Conservation (phyloP, 345 rosid genomes). For the Boechera retrofracta region DNA sequence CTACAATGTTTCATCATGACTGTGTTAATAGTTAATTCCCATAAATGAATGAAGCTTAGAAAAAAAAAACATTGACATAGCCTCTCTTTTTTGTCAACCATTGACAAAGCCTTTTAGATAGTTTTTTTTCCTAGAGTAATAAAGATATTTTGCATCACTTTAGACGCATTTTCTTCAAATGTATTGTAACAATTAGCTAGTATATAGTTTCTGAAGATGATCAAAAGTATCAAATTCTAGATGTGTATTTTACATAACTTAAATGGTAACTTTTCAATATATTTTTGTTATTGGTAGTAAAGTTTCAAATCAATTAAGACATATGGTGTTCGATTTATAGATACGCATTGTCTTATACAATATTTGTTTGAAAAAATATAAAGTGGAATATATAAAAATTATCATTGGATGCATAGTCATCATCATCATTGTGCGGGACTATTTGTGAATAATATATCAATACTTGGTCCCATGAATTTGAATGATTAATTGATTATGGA, state of each 20-base stretch:
- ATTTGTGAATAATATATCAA: background rate
- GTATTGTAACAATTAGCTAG: background rate
- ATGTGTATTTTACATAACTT: background rate
- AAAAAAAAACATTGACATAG: background rate
- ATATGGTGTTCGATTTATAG: background rate
- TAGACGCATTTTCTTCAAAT: background rate
- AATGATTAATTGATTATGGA: slow-evolving; percentile 7
- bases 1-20: background rate
- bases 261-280: background rate
- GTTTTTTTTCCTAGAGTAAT: background rate
- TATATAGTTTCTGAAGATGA: background rate
- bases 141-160: background rate
- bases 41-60: background rate
- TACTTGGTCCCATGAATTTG: slow-evolving; percentile 28
- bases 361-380: background rate
- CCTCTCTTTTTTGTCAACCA: slow-evolving; percentile 6
- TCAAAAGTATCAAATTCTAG: background rate
- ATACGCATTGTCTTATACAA: background rate
- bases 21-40: background rate
- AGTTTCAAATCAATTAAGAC: background rate
- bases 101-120: background rate
- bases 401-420: slow-evolving; percentile 24
- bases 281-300: background rate
- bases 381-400: background rate
- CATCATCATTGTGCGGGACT: slow-evolving; percentile 12